Percentiles rank a stretch among this genome's conserved stretches.
Conservation (phyloP, 495 filamentous ascomycete species). For the Hyaloscypha variabilis region DNA sequence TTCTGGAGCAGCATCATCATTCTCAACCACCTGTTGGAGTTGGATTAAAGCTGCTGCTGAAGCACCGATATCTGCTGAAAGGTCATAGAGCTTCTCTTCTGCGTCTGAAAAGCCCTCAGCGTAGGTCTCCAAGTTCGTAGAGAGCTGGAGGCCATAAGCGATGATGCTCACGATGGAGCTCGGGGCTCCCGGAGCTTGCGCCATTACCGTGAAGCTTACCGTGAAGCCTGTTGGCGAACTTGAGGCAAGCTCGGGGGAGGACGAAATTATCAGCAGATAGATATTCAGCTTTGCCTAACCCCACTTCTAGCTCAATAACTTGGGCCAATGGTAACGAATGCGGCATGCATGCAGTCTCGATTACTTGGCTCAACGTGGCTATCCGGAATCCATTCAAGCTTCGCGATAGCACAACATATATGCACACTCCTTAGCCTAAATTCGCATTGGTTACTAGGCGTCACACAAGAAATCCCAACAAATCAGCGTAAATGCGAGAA, state of each 20-base stretch:
- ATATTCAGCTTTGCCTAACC: not conserved
- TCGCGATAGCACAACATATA: too few species aligned
- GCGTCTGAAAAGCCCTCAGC: slow-evolving; percentile 17
- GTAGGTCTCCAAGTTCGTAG: slow-evolving; percentile 28
- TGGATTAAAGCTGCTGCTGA: slow-evolving; percentile 29
- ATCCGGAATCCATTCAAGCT: too few species aligned
- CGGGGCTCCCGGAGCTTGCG: slow-evolving; percentile 16
- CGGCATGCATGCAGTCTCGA: not conserved
- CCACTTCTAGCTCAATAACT: not conserved
- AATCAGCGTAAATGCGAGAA: not conserved
- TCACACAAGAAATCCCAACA: not conserved
- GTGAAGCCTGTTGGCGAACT: not conserved
- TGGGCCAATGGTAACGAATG: not conserved
- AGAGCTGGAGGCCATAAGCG: slow-evolving; percentile 27
- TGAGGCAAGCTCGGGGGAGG: not conserved
- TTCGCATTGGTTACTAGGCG: not conserved
- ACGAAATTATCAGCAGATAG: not conserved
- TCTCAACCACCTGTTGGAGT: slow-evolving; percentile 18
- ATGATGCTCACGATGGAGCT: slow-evolving; percentile 27
- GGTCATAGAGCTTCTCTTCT: slow-evolving; percentile 16
- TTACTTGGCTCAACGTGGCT: too few species aligned
- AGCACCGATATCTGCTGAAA: slow-evolving; percentile 26
- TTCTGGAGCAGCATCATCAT: slow-evolving; percentile 3
- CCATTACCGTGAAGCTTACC: slow-evolving; percentile 14
- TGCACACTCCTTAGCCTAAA: not conserved